Base-by-base conservation (phyloP, 495 filamentous ascomycete species). In the Rhypophila decipiens region DNA sequence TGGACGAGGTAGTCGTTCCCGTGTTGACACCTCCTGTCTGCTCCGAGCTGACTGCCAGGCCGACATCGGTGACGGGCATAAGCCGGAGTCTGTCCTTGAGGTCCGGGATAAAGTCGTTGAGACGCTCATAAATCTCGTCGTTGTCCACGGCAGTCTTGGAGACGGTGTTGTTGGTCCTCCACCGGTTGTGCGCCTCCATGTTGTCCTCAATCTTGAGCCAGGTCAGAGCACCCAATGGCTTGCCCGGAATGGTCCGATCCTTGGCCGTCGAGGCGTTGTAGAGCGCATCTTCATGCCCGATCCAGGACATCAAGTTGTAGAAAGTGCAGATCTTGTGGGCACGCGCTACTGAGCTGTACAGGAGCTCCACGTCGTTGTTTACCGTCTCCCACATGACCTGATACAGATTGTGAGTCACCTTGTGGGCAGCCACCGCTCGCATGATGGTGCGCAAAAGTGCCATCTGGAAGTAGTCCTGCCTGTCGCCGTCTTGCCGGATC, bases 261-360 rank as follows among this genome's bases (percentile, higher is more conserved):
- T 51, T 53, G 35, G 69, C 68, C 7, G 69, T 41, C 7, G 54
- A 48, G 12, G 70, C 63, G 50, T 77, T 58, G 13, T 50, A 50
- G 10, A 80, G 55, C 9, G 76, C 70, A 13, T 65, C 57, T 22
- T 63, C 54, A 15, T 68, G 39, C 8, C 74, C 69, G 42, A 80
- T 75, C 71, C 71, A 80, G 2, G 69, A 53, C 13, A 79, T 55
- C 3, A 71, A 71, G 47, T 72, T 78, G 60, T 82, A 78, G 45
- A 78, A 82, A 31, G 66, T 74, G 50, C 69, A 77, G 73, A 76
- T 80, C 39, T 75, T 70, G 39, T 77, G 63, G 10, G 72, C 69
- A 46, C 79, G 61, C 44, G 71, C 68, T 39, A 78, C 59, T 4
- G 81, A 70, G 0, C 78, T 73, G 55, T 80, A 76, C 1, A 70